Conservation (phyloP, 768 basidiomycete species). For the Suillus variegatus region DNA sequence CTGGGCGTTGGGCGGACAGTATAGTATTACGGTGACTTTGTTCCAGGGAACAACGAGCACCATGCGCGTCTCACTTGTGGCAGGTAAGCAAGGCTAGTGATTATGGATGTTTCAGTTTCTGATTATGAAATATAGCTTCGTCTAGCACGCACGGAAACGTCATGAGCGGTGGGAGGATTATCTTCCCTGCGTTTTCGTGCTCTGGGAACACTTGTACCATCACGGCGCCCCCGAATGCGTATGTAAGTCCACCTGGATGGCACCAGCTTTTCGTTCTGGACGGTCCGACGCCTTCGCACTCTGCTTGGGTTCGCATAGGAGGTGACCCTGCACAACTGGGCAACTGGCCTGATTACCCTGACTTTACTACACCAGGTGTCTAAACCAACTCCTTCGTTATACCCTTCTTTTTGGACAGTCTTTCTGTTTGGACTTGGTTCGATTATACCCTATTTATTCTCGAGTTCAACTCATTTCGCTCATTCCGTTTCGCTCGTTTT, state of each 20-base stretch:
- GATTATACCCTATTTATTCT: background rate
- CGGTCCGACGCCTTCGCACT: constrained; percentile 76
- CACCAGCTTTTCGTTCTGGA: constrained; percentile 76
- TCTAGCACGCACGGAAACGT: constrained; percentile 80
- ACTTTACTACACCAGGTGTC: constrained; percentile 68
- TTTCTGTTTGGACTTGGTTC: background rate
- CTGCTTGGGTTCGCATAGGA: constrained; percentile 76
- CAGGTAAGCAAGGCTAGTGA: constrained; percentile 41
- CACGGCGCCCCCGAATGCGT: constrained; percentile 70
- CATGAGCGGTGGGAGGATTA: constrained; percentile 64
- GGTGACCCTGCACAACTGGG: constrained; percentile 72
- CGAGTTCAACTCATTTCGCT: background rate
- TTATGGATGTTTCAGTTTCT: background rate
- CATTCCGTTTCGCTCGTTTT: background rate
- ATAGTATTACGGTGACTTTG: constrained; percentile 49
- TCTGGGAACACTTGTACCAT: constrained; percentile 74
- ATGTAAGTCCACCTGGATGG: constrained; percentile 75
- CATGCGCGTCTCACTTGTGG: constrained; percentile 66
- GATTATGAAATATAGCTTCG: constrained; percentile 44
- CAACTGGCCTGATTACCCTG: constrained; percentile 71
- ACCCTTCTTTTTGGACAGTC: background rate
- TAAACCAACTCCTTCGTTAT: constrained; percentile 20
- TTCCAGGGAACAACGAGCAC: constrained; percentile 40
- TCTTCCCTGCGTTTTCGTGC: constrained; percentile 76
- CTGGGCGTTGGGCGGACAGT: constrained; percentile 59